These are phyloP conservation scores for Leishmania tropica DNA, from an alignment of 208 protist genomes.

Conservation along the genomic window DNA sequence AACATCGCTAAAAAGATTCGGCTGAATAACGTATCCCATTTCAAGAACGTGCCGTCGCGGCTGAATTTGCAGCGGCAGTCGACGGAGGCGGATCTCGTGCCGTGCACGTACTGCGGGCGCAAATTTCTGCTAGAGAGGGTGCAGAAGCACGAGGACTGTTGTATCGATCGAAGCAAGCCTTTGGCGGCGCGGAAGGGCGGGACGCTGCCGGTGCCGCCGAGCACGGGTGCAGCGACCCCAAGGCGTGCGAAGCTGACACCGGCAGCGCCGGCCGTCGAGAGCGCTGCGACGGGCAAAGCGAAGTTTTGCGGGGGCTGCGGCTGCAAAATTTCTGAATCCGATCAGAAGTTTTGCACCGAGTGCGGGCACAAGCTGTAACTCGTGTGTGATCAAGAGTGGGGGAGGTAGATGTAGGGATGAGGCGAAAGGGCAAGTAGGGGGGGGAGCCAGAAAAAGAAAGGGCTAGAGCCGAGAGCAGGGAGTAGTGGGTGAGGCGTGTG, in stretches of 20 bases:
- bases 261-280: not conserved
- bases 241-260: conserved; percentile 9
- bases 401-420: not conserved
- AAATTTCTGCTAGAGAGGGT: conserved; percentile 79
- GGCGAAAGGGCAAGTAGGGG: not conserved
- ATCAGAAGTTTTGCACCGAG: conserved; percentile 60
- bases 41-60: conserved; percentile 79
- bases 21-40: conserved; percentile 81
- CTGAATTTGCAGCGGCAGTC: conserved; percentile 46
- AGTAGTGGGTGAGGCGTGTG: too few species aligned
- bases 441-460: not conserved
- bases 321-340: conserved; percentile 23
- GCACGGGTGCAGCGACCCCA: conserved; percentile 7
- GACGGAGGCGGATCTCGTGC: conserved; percentile 34
- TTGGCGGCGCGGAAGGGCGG: conserved; percentile 13
- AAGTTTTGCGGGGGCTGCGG: conserved; percentile 81
- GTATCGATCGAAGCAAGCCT: conserved; percentile 68
- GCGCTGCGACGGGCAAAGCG: not conserved
- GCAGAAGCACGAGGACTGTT: conserved; percentile 83
- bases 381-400: not conserved
- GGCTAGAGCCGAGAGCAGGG: not conserved
- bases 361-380: conserved; percentile 66
- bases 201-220: not conserved
- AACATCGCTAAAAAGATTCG: conserved; percentile 45
- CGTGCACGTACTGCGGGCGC: conserved; percentile 73